Percentiles rank a stretch among this genome's conserved stretches.
phyloP scores from a whole-genome alignment of 75 land plant genomes.

The Cunninghamia lanceolata region DNA sequence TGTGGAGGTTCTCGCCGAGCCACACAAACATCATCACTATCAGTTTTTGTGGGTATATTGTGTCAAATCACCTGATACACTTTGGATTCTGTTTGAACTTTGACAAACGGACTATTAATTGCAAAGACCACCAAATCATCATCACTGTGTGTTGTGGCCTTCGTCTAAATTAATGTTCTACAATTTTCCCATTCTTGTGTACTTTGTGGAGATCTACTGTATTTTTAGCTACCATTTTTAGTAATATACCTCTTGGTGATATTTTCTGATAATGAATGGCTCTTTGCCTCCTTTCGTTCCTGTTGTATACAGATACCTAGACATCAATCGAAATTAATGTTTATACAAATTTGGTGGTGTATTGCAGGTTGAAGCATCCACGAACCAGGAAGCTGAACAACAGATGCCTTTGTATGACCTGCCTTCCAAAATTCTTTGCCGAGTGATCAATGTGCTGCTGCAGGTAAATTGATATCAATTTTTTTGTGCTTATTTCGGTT shows the following conservation, averaged over 20 bases:
- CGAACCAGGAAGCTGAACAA: conserved; percentile 58
- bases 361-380: conserved; percentile 72
- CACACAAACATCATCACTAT: not conserved
- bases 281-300: not conserved
- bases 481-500: not conserved
- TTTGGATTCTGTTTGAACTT: not conserved
- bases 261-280: not conserved
- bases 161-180: not conserved
- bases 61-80: not conserved
- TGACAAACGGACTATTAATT: not conserved
- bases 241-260: not conserved
- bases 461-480: conserved; percentile 31
- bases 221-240: not conserved
- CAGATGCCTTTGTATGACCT: conserved; percentile 50
- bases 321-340: not conserved
- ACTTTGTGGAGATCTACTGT: not conserved
- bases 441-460: conserved; percentile 33
- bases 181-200: too few relatives aligned
- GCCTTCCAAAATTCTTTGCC: conserved; percentile 27
- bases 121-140: not conserved
- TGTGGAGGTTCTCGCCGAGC: not conserved
- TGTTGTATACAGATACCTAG: not conserved
- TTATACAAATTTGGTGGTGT: not conserved
- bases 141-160: too few relatives aligned
- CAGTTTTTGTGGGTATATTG: not conserved